Conservation (phyloP, 176 grass and related monocot species). For the Raddia distichophylla region DNA sequence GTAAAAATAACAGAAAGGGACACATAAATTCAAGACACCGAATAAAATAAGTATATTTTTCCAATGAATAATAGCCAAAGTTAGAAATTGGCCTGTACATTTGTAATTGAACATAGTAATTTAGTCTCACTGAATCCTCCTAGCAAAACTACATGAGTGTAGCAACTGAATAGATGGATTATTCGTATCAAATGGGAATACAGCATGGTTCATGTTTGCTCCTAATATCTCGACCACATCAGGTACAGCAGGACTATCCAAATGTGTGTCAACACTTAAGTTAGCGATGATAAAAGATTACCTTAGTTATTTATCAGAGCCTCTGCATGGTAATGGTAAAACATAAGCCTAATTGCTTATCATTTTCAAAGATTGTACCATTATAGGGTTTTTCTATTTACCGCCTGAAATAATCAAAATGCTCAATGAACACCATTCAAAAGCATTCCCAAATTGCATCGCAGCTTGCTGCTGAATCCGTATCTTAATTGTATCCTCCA, state of each 20-base stretch:
- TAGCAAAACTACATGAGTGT: no score
- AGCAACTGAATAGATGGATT: not conserved
- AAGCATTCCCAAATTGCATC: not conserved
- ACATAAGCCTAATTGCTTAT: no score
- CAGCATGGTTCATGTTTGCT: not conserved
- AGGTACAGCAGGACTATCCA: not conserved
- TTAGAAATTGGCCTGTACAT: not conserved
- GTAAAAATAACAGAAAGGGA: not conserved
- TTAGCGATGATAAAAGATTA: no score
- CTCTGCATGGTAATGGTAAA: no score
- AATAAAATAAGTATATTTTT: not conserved
- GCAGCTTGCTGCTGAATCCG: not conserved
- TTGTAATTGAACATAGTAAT: not conserved
- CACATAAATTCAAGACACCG: not conserved
- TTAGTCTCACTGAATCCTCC: not conserved
- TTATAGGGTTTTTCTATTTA: no score
- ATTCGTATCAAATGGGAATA: not conserved
- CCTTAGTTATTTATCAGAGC: no score
- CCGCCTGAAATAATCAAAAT: not conserved
- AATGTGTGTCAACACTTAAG: not conserved
- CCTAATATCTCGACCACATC: not conserved
- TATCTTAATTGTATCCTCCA: not conserved
- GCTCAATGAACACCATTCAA: not conserved
- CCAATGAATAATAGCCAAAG: not conserved
- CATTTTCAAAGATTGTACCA: no score